Base-by-base conservation (phyloP, 257 asterid genomes). In the Petunia secreta region DNA sequence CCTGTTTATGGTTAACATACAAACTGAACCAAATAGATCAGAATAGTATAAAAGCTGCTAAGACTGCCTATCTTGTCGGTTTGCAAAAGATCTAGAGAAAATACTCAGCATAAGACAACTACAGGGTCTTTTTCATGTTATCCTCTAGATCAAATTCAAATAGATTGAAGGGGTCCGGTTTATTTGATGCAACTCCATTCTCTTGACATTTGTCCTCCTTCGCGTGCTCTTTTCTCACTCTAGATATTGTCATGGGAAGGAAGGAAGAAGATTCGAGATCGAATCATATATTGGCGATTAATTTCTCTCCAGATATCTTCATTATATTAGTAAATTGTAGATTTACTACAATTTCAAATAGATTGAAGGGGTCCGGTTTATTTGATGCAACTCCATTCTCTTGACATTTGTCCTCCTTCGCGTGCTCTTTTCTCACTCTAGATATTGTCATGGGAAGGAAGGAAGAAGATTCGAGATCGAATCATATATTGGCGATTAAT, bases 171-270 rank as follows among this genome's bases (percentile, higher is more conserved):
- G 48, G 75, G 54, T 67, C 38, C 3, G 2, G 41, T 67, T 43
- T n/a, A 41, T 67, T 41, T 43, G 75, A 43, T 67, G 75, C 54
- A 67, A 43, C 55, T 43, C 55, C 34, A n/a, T 67, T 41, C 75
- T 67, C 54, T 41, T 9, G 39, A 67, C 55, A 41, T 67, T 38
- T 67, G 8, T 53, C 55, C 54, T 41, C 54, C 43, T 67, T n/a
- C n/a, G 43, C n/a, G 54, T 67, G 54, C 54, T 67, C 54, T 67
- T 67, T 54, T 43, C n/a, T n/a, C n/a, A n/a, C n/a, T n/a, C n/a
- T n/a, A n/a, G n/a, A n/a, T n/a, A n/a, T n/a, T n/a, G n/a, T n/a
- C n/a, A n/a, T n/a, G n/a, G n/a, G n/a, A n/a, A n/a, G n/a, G n/a
- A n/a, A n/a, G n/a, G n/a, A n/a, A n/a, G n/a, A n/a, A n/a, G n/a